These are phyloP conservation scores for Aspergillus avenaceus DNA, from an alignment of 495 filamentous ascomycete genomes.

Conservation along the genomic window DNA sequence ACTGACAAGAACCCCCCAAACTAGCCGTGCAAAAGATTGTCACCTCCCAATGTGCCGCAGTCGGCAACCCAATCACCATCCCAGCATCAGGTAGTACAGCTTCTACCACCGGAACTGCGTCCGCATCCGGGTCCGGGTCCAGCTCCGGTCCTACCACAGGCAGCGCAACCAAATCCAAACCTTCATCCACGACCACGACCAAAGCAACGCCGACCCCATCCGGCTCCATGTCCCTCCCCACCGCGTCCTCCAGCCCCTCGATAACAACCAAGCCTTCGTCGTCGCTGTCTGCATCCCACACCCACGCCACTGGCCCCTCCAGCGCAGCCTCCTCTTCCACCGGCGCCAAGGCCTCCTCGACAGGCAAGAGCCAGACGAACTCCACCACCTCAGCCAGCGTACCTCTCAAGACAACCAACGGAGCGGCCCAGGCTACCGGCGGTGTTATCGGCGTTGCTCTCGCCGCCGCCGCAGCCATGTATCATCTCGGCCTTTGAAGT, in stretches of 20 bases:
- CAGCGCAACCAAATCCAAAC: background rate
- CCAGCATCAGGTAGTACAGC: slow-evolving; percentile 12
- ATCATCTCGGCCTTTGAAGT: no score
- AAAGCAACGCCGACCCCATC: background rate
- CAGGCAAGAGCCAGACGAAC: no score
- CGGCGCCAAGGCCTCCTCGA: slow-evolving; percentile 3
- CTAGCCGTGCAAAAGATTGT: slow-evolving; percentile 37
- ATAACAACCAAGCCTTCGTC: background rate
- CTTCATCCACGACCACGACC: background rate
- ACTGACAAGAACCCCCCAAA: background rate
- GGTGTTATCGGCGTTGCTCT: slow-evolving; percentile 29
- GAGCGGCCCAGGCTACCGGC: slow-evolving; percentile 21
- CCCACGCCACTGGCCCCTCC: background rate
- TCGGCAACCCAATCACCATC: slow-evolving; percentile 35
- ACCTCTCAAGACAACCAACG: slow-evolving; percentile 22
- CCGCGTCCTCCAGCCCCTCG: background rate
- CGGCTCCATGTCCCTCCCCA: background rate
- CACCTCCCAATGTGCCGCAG: slow-evolving; percentile 28
- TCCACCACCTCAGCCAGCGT: no score
- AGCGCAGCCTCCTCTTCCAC: background rate
- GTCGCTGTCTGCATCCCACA: background rate
- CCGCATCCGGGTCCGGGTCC: background rate
- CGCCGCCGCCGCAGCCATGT: slow-evolving; percentile 26
- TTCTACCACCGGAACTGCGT: slow-evolving; percentile 4
- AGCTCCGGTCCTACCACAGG: slow-evolving; percentile 4